These are phyloP conservation scores for Acephala macrosclerotiorum DNA, from an alignment of 2,329 filamentous ascomycete genomes.

Conservation along the genomic window DNA sequence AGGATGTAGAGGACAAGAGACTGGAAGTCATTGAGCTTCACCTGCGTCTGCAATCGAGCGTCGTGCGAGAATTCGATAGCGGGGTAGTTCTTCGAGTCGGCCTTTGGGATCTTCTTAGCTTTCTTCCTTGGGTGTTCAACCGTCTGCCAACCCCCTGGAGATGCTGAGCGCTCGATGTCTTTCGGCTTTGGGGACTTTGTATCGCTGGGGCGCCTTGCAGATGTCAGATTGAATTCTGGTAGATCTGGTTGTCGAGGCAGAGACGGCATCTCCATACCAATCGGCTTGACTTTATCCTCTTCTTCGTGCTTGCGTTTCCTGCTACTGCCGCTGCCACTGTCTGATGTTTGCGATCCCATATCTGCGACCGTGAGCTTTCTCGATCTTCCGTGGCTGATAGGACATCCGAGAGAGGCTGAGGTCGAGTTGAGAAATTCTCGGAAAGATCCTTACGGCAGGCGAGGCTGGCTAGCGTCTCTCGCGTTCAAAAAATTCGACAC, in stretches of 20 bases:
- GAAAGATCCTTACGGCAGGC: conserved; percentile 10
- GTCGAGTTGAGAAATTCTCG: background rate
- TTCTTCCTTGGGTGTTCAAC: conserved; percentile 64
- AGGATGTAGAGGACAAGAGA: conserved; percentile 71
- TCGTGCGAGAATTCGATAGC: conserved; percentile 59
- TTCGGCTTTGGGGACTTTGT: conserved; percentile 4
- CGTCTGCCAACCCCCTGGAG: conserved; percentile 60
- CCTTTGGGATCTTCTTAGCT: conserved; percentile 65
- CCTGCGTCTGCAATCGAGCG: conserved; percentile 65
- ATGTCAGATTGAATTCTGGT: conserved; percentile 45
- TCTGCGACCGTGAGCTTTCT: background rate
- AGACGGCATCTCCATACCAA: conserved; percentile 36
- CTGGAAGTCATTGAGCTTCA: conserved; percentile 69
- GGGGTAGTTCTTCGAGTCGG: conserved; percentile 64
- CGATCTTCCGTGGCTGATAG: no score
- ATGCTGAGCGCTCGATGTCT: conserved; percentile 20
- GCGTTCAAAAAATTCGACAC: conserved; percentile 12
- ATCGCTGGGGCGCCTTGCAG: conserved; percentile 33
- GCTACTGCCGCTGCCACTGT: conserved; percentile 26
- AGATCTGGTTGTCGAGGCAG: conserved; percentile 40
- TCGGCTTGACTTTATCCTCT: conserved; percentile 22
- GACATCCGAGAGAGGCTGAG: background rate
- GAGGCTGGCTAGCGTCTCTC: conserved; percentile 1
- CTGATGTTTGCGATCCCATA: conserved; percentile 44
- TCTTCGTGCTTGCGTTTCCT: conserved; percentile 44